Conservation (phyloP, 2,329 filamentous ascomycete genomes). For the Cladosporium sp. region DNA sequence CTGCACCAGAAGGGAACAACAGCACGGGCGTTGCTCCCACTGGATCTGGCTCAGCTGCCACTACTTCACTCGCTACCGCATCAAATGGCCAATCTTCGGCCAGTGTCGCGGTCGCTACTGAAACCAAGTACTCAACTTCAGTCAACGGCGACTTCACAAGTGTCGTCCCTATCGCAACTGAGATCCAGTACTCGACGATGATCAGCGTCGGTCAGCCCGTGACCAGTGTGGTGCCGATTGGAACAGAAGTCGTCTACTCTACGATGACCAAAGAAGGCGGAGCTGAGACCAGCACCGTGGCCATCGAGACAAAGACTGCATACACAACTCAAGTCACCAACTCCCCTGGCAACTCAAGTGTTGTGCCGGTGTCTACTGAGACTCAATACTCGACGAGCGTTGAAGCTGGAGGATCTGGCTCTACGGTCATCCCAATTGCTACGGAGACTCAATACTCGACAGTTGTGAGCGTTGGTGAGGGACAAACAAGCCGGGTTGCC, state of each 20-base stretch:
- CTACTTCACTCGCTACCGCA: neutral
- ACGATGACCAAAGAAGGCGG: neutral
- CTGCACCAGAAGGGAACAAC: neutral
- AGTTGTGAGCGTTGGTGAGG: neutral
- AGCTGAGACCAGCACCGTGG: neutral
- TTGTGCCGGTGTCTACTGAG: neutral
- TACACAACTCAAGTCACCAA: neutral
- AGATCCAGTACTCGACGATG: constrained; percentile 3
- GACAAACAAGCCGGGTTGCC: neutral
- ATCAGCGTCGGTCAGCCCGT: neutral
- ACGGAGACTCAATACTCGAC: neutral
- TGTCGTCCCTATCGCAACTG: constrained; percentile 2
- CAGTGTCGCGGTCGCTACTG: neutral
- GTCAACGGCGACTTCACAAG: constrained; percentile 2
- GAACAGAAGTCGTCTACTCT: neutral
- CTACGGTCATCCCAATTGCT: neutral
- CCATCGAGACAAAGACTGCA: neutral
- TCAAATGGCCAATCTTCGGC: neutral
- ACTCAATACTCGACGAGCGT: neutral
- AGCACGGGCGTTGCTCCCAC: neutral
- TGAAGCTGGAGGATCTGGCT: neutral
- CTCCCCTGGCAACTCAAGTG: neutral
- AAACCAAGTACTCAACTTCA: constrained; percentile 1
- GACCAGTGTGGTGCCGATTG: neutral
- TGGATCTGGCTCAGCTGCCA: neutral